phyloP scores from a whole-genome alignment of 208 protist genomes.

The Leishmania mexicana region DNA sequence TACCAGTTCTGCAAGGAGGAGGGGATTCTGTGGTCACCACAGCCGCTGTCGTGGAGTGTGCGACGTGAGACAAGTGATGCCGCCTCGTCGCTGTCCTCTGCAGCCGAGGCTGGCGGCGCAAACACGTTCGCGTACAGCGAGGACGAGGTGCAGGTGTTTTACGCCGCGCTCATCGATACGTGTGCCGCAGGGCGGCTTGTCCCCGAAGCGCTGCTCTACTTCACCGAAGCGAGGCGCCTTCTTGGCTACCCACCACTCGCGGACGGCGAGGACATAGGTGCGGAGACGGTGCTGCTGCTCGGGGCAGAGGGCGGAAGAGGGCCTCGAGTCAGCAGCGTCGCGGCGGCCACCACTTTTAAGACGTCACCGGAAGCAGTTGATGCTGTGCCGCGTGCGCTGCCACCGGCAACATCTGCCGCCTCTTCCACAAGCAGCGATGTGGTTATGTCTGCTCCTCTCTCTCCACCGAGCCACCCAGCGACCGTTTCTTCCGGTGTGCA shows the following conservation, averaged over 20 bases:
- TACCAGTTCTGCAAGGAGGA: constrained; percentile 50
- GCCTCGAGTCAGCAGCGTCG: neutral
- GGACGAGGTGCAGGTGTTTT: constrained; percentile 51
- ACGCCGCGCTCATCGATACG: constrained; percentile 62
- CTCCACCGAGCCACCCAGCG: neutral
- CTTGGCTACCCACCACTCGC: constrained; percentile 25
- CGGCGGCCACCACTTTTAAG: neutral
- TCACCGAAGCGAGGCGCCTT: constrained; percentile 37
- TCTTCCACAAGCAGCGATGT: neutral
- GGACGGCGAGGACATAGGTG: constrained; percentile 13
- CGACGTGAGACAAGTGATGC: neutral
- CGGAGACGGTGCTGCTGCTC: constrained; percentile 3
- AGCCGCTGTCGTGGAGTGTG: constrained; percentile 3
- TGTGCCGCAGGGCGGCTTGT: constrained; percentile 62
- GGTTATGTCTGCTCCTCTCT: neutral
- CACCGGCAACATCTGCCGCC: neutral
- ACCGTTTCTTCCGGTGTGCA: neutral
- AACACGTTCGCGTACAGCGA: constrained; percentile 9
- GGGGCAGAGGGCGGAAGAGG: neutral
- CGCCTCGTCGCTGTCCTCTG: neutral
- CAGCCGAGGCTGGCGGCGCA: neutral
- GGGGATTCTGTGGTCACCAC: constrained; percentile 32
- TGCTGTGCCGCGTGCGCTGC: neutral
- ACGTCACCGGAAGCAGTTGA: too few species aligned
- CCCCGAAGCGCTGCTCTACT: constrained; percentile 48